phyloP scores from a whole-genome alignment of 768 basidiomycete genomes.

The Infundibulicybe gibba region DNA sequence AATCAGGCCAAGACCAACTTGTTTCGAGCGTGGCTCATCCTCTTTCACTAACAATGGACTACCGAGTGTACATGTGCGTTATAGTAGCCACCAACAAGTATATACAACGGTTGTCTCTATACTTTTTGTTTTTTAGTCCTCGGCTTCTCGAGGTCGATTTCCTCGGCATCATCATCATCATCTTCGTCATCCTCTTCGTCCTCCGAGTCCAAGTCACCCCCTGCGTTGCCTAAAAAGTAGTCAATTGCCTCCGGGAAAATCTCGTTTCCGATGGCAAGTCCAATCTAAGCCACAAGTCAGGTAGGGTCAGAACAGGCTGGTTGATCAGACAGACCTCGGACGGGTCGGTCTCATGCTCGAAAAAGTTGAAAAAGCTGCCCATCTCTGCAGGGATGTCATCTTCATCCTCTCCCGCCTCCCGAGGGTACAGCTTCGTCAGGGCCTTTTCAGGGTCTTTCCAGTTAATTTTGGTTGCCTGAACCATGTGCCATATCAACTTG shows the following conservation, averaged over 20 bases:
- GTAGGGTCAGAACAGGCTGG: neutral
- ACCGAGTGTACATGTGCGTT: too few species aligned
- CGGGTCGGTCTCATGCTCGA: constrained; percentile 62
- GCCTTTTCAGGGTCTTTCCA: constrained; percentile 80
- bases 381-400: constrained; percentile 59
- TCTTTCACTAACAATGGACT: too few species aligned
- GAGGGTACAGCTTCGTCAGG: constrained; percentile 78
- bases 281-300: constrained; percentile 46
- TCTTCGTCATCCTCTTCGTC: constrained; percentile 69
- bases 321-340: constrained; percentile 52
- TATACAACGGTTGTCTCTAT: constrained; percentile 23
- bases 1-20: too few species aligned
- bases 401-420: constrained; percentile 57
- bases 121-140: constrained; percentile 70
- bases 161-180: constrained; percentile 76
- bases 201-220: constrained; percentile 57
- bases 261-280: constrained; percentile 68
- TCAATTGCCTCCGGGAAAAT: constrained; percentile 81
- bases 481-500: constrained; percentile 5
- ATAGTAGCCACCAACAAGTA: constrained; percentile 5
- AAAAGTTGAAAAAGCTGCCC: constrained; percentile 89
- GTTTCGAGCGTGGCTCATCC: too few species aligned
- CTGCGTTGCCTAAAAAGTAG: constrained; percentile 70
- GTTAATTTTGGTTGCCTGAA: constrained; percentile 62
- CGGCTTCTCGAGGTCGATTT: constrained; percentile 88